A percentile compares a stretch with the other conserved stretches of the same genome.
These are phyloP conservation scores for Auriculariales sp. DNA, from an alignment of 768 basidiomycete genomes.

Conservation along the genomic window DNA sequence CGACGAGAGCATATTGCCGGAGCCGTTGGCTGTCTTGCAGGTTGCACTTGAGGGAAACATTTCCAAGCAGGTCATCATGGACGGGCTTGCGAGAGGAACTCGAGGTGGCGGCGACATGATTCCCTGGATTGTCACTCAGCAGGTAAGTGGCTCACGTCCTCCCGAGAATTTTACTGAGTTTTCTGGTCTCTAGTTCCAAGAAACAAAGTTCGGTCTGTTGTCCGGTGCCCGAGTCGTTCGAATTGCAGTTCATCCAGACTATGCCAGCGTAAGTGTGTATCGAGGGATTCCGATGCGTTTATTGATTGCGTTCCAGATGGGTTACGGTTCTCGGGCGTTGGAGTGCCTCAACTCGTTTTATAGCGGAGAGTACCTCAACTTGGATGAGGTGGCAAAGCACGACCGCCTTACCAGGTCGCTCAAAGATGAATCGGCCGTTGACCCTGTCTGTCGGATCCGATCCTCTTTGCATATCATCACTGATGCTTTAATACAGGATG, in stretches of 20 bases:
- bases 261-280: constrained; percentile 52
- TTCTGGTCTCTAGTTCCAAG: constrained; percentile 68
- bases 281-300: neutral
- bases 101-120: constrained; percentile 93
- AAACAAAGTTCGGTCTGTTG: constrained; percentile 80
- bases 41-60: constrained; percentile 94
- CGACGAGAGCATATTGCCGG: constrained; percentile 80
- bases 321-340: constrained; percentile 84
- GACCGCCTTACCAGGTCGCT: constrained; percentile 37
- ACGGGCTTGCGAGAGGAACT: constrained; percentile 68
- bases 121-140: constrained; percentile 86
- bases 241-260: constrained; percentile 92
- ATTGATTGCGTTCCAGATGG: constrained; percentile 49
- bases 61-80: constrained; percentile 70
- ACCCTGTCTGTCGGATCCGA: constrained; percentile 25
- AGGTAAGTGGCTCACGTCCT: constrained; percentile 14
- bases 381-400: constrained; percentile 48
- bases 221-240: constrained; percentile 86
- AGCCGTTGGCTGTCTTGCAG: constrained; percentile 90
- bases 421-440: constrained; percentile 39
- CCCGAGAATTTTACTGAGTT: too few species aligned
- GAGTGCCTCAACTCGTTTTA: constrained; percentile 82
- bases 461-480: neutral
- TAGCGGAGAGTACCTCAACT: constrained; percentile 79
- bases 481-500: constrained; percentile 18